Conservation (phyloP, 805 yeast species). For the Starmera quercuum region DNA sequence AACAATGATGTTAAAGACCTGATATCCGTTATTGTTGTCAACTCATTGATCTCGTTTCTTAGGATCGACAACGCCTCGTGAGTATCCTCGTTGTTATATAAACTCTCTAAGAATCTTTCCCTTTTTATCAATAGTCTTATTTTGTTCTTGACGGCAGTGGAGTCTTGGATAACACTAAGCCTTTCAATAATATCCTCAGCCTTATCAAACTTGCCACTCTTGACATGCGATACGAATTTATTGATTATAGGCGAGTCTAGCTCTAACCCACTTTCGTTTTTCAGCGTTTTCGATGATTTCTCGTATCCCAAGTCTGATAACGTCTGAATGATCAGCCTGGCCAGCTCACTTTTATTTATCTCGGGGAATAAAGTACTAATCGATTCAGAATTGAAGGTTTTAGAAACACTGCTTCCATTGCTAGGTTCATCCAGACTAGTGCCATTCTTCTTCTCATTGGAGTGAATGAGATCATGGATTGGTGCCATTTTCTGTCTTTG, state of each 20-base stretch:
- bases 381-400: too few species aligned
- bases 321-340: constrained; percentile 42
- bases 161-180: constrained; percentile 11
- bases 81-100: constrained; percentile 24
- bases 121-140: constrained; percentile 29
- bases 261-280: constrained; percentile 31
- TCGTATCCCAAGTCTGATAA: constrained; percentile 41
- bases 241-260: constrained; percentile 36
- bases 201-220: constrained; percentile 33
- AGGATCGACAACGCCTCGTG: constrained; percentile 29
- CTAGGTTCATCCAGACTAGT: too few species aligned
- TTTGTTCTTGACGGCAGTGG: constrained; percentile 6
- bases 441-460: too few species aligned
- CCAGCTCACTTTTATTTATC: constrained; percentile 27
- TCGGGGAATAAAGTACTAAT: constrained; percentile 11
- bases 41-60: constrained; percentile 26
- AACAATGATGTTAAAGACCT: constrained; percentile 22
- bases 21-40: constrained; percentile 17
- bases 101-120: constrained; percentile 33
- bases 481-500: constrained; percentile 1
- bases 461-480: background rate
- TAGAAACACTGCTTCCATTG: too few species aligned
- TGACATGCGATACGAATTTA: constrained; percentile 29
- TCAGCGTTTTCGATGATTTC: constrained; percentile 29
- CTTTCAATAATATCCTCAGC: constrained; percentile 25